phyloP scores from a whole-genome alignment of 306 rosid species.

The Lupinus albus region DNA sequence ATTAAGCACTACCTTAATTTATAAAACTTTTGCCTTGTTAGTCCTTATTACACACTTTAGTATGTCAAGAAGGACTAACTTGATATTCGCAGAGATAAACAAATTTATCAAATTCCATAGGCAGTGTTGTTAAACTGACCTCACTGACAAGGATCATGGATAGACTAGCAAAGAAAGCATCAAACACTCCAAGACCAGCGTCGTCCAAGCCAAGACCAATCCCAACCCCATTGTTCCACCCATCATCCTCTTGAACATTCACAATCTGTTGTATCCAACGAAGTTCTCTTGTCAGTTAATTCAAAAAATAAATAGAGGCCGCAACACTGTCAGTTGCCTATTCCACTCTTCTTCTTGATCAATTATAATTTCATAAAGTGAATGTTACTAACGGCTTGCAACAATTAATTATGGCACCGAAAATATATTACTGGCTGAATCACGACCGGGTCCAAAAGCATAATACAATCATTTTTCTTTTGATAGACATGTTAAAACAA shows the following conservation, averaged over 20 bases:
- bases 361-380: no score
- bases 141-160: slow-evolving; percentile 95
- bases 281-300: background rate
- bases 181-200: slow-evolving; percentile 78
- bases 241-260: slow-evolving; percentile 43
- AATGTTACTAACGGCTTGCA: no score
- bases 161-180: slow-evolving; percentile 83
- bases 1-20: no score
- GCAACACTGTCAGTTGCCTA: no score
- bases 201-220: slow-evolving; percentile 49
- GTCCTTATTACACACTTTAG: background rate
- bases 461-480: no score
- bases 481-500: no score
- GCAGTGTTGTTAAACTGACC: slow-evolving; percentile 53
- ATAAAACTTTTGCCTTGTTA: background rate
- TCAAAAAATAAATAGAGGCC: no score
- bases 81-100: background rate
- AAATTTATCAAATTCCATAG: no score
- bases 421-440: no score
- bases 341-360: no score
- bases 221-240: slow-evolving; percentile 43
- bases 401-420: no score
- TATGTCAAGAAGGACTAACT: background rate
- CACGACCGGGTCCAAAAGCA: no score
- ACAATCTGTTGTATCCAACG: slow-evolving; percentile 48